A percentile compares a stretch with the other conserved stretches of the same genome.
Evolutionary conservation across 2,329 filamentous ascomycete genomes (phyloP).

Genomic region (Parastagonospora avenae): DNA sequence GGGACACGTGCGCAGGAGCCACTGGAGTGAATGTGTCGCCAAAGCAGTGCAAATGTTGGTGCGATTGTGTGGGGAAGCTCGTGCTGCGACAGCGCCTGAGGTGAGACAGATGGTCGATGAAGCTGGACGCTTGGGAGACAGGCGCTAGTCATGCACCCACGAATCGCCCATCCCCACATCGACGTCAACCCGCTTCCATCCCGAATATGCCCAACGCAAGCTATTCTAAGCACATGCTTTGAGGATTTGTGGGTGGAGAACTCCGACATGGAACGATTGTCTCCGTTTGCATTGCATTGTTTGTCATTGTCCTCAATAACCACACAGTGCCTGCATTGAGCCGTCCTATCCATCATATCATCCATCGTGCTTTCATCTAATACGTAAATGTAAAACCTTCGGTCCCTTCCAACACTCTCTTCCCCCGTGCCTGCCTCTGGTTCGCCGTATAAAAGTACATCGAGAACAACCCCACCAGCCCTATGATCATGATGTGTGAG

Average conservation of each 20-base stretch:
- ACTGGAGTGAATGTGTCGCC: neutral
- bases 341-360: neutral
- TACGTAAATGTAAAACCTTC: slow-evolving; percentile 54
- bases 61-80: slow-evolving; percentile 18
- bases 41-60: slow-evolving; percentile 1
- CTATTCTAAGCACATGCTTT: neutral
- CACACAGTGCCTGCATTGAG: neutral
- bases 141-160: slow-evolving; percentile 18
- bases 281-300: no score
- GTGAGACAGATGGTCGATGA: slow-evolving; percentile 21
- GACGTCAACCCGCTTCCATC: slow-evolving; percentile 25
- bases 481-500: slow-evolving; percentile 62
- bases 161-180: slow-evolving; percentile 16
- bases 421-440: slow-evolving; percentile 53
- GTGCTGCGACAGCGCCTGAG: slow-evolving; percentile 18
- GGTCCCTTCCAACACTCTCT: slow-evolving; percentile 57
- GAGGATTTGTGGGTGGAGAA: neutral
- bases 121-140: slow-evolving; percentile 10
- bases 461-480: slow-evolving; percentile 58
- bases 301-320: no score
- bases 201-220: slow-evolving; percentile 1
- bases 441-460: slow-evolving; percentile 61
- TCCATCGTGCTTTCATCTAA: slow-evolving; percentile 21
- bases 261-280: no score
- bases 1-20: neutral